Base-by-base conservation (phyloP, 805 yeast species). In the Monosporozyma servazzii region DNA sequence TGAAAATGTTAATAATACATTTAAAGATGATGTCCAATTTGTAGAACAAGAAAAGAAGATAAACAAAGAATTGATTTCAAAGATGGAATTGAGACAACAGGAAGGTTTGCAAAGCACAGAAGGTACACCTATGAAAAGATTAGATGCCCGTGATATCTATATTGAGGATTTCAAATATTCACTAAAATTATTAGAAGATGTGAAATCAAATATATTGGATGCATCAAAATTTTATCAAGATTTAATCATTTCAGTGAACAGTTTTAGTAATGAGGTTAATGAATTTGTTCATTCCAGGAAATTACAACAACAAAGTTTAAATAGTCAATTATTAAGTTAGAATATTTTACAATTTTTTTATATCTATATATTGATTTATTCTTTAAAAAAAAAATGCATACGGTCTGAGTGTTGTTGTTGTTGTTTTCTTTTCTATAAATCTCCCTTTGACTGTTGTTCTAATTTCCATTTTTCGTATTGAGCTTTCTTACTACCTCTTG, bases 171-270 rank as follows among this genome's bases (percentile, higher is more conserved):
- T 61, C 47, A 56, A 56, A 29, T 49, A 60, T 47, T 64, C 64
- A 4, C 31, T 56, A 8, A 53, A 53, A 9, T 50, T 77, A 47
- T 84, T 73, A 58, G 65, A 74, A 29, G 87, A 84, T 58, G 73
- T 87, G 2, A 65, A 75, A 17, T 69, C 73, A 5, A 84, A 86
- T 60, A 63, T 88, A 27, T 75, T 75, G 30, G 86, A 84, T 58
- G 96, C 96, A 0, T 59, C 78, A 0, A 74, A 75, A 50, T 89
- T 89, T 62, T 90, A 90, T 68, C 73, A 73, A 39, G 84, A 82
- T 49, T 77, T 87, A 54, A 68, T 75, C 30, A 65, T 64, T 8
- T 76, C 77, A 49, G 74, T 79, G 5, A 68, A 71, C 29, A 65
- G 58, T 2, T 74, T 81, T 20, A 59, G 76, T 41, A 66, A 67